These are phyloP conservation scores for Cymbidium sinense DNA, from an alignment of 106 monocot genomes.

Conservation along the genomic window DNA sequence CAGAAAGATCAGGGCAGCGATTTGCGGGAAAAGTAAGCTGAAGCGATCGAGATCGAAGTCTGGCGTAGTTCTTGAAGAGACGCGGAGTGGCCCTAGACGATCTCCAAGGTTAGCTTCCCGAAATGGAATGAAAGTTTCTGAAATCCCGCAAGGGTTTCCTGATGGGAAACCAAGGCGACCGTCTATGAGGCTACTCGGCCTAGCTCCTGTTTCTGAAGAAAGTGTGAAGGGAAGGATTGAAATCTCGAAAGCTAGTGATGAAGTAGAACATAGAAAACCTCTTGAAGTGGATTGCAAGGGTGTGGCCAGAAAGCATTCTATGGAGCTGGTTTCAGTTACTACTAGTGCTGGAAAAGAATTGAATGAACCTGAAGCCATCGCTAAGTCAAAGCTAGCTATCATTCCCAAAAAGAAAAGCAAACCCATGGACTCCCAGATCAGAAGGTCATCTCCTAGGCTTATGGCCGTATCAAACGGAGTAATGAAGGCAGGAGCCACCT, in stretches of 20 bases:
- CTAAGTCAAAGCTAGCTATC: background rate
- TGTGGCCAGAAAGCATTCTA: background rate
- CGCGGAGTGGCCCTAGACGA: background rate
- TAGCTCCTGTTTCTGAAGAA: background rate
- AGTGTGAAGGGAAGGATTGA: background rate
- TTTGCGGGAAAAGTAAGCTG: background rate
- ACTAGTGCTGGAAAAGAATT: background rate
- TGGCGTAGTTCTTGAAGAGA: background rate
- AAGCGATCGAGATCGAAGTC: background rate
- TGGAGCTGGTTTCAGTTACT: background rate
- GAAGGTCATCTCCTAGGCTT: background rate
- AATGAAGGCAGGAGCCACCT: background rate
- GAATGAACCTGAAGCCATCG: background rate
- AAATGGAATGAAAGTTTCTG: background rate
- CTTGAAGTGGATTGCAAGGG: background rate
- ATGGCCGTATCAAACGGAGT: background rate
- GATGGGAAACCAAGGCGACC: background rate
- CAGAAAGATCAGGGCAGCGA: background rate
- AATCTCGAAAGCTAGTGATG: background rate
- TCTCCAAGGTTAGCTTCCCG: slow-evolving; percentile 12
- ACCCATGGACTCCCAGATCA: background rate
- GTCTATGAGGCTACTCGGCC: background rate
- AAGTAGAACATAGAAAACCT: background rate
- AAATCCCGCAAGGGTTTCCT: background rate
- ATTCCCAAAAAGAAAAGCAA: background rate